Evolutionary conservation across 441 rosid species (phyloP), one percentile per base, ranked within the genome.

Genomic region (Corymbia calophylla): DNA sequence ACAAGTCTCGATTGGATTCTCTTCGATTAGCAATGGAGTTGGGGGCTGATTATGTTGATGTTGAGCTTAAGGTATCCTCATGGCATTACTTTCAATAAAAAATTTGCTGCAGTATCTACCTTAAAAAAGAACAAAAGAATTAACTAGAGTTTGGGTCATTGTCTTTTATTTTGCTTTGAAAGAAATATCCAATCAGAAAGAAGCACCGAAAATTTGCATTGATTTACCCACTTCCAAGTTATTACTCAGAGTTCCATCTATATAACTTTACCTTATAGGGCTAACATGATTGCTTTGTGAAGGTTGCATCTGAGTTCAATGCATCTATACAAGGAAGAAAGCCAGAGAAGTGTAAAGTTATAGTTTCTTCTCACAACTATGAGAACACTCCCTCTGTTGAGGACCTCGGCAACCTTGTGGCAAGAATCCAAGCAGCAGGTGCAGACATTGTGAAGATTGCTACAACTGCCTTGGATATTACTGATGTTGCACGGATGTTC

Each of bases 381-480:
- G 92, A 95, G 91, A 91, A 51, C 88, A 97, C 99, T 90, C 98
- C 99, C 27, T 95, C 98, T 53, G 92, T 91, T 81, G 99, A 97
- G 93, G 99, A 94, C 70, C 97, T 98, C 54, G 94, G 94, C 85
- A 94, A 94, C 90, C 97, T 98, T 91, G 98, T 95, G 91, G 94
- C 94, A 77, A 93, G 92, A 87, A 96, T 97, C 90, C 98, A 94
- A 92, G 94, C 95, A 82, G 39, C 96, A 88, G 99, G 99, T 91
- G 99, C 99, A 32, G 98, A 98, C 86, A 96, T 97, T 53, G 99
- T 98, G 86, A 98, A 98, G 93, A 94, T 97, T 93, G 99, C 98
- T 39, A 97, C 99, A 15, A 97, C 97, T 81, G 98, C 99, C 80
- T 91, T 92, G 86, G 98, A 98, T 88, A 97, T 98, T 84, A 86